phyloP scores from a whole-genome alignment of 2,329 filamentous ascomycete species.

The Blastomyces silverae region DNA sequence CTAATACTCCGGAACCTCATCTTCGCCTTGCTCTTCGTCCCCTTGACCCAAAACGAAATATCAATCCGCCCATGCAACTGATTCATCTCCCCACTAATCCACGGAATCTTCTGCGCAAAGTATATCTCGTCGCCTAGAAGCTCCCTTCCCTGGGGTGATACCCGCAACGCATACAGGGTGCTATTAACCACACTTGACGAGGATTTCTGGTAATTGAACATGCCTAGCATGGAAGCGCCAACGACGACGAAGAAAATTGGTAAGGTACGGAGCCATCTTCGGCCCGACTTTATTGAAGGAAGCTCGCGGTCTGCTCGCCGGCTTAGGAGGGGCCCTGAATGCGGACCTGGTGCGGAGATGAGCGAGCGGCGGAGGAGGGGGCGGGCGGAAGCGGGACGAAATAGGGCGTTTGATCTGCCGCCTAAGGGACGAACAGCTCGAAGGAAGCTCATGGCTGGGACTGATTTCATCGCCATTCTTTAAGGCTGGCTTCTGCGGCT shows the following conservation, averaged over 20 bases:
- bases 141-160: constrained; percentile 48
- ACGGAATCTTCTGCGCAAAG: constrained; percentile 70
- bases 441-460: neutral
- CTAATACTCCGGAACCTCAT: constrained; percentile 77
- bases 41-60: constrained; percentile 79
- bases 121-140: constrained; percentile 53
- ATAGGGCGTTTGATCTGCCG: constrained; percentile 15
- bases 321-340: constrained; percentile 47
- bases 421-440: constrained; percentile 22
- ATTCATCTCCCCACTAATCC: constrained; percentile 83
- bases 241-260: constrained; percentile 74
- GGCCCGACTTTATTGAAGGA: constrained; percentile 41
- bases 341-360: constrained; percentile 46
- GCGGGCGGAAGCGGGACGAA: constrained; percentile 7
- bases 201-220: constrained; percentile 99
- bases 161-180: constrained; percentile 86
- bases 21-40: constrained; percentile 60
- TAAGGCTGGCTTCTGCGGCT: neutral
- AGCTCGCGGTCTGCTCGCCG: constrained; percentile 50
- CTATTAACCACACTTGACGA: constrained; percentile 80
- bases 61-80: constrained; percentile 87
- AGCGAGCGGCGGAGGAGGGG: constrained; percentile 37
- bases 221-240: constrained; percentile 65
- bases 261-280: constrained; percentile 64
- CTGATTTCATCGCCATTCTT: neutral